Evolutionary conservation across 768 basidiomycete species (phyloP).

Genomic region (Butyriboletus loyo): DNA sequence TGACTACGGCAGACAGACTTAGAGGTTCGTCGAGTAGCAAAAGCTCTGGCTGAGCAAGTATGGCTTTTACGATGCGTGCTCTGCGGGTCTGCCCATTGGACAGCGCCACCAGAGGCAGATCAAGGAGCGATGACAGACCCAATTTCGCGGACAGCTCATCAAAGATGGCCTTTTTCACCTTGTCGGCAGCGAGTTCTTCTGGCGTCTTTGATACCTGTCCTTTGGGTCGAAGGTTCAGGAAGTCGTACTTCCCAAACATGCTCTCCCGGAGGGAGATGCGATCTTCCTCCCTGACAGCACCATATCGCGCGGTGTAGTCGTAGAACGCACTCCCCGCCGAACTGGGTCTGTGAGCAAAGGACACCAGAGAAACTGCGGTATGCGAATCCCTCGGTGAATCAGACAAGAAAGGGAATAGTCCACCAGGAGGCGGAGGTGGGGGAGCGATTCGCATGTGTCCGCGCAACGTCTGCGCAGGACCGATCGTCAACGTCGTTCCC

Average conservation of each 20-base stretch:
- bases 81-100: slow-evolving; percentile 91
- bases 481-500: background rate
- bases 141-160: slow-evolving; percentile 54
- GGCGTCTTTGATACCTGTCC: slow-evolving; percentile 18
- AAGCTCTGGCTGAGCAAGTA: slow-evolving; percentile 68
- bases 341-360: slow-evolving; percentile 61
- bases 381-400: slow-evolving; percentile 44
- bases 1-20: slow-evolving; percentile 44
- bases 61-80: slow-evolving; percentile 76
- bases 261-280: slow-evolving; percentile 70
- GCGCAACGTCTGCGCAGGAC: slow-evolving; percentile 54
- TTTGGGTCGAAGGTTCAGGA: slow-evolving; percentile 28
- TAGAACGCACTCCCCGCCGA: slow-evolving; percentile 72
- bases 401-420: slow-evolving; percentile 75
- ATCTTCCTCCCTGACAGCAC: slow-evolving; percentile 83
- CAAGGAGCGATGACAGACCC: slow-evolving; percentile 60
- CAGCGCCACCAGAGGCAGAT: slow-evolving; percentile 79
- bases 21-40: slow-evolving; percentile 90
- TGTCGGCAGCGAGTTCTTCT: slow-evolving; percentile 25
- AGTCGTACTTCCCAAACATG: slow-evolving; percentile 55
- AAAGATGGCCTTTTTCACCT: slow-evolving; percentile 39
- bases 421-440: slow-evolving; percentile 53
- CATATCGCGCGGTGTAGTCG: slow-evolving; percentile 92
- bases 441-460: slow-evolving; percentile 73
- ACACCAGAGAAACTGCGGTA: slow-evolving; percentile 52